These are phyloP conservation scores for Brassica cretica DNA, from an alignment of 345 rosid genomes.

Conservation along the genomic window DNA sequence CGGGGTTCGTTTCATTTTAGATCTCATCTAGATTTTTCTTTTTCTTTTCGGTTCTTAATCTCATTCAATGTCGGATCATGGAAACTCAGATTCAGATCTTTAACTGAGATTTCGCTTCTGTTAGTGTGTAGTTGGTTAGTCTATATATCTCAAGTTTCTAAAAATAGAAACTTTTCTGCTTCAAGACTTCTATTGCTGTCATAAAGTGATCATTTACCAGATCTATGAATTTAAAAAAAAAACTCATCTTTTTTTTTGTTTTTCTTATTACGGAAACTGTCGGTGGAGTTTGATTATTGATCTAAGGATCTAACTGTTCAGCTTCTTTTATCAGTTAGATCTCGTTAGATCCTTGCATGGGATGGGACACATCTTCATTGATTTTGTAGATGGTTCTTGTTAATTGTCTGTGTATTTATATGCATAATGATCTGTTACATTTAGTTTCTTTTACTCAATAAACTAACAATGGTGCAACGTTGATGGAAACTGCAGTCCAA, in stretches of 20 bases:
- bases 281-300: conserved; percentile 16
- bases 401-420: neutral
- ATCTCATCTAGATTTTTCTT: conserved; percentile 15
- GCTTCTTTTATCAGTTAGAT: neutral
- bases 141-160: conserved; percentile 8
- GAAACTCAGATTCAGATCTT: conserved; percentile 13
- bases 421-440: neutral
- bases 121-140: conserved; percentile 20
- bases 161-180: conserved; percentile 27
- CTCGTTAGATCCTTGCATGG: conserved; percentile 8
- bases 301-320: neutral
- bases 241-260: neutral
- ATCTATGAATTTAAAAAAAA: conserved; percentile 1
- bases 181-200: neutral
- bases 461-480: conserved; percentile 21
- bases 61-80: conserved; percentile 9
- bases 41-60: neutral
- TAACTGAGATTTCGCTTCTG: conserved; percentile 12
- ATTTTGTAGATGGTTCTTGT: conserved; percentile 10
- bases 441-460: neutral
- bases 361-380: neutral
- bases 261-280: conserved; percentile 10
- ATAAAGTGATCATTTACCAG: conserved; percentile 8
- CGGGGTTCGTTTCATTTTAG: conserved; percentile 65
- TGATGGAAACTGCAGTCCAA: conserved; percentile 57